Conservation (phyloP, 1,139 yeast species). For the Taphrina betulina region DNA sequence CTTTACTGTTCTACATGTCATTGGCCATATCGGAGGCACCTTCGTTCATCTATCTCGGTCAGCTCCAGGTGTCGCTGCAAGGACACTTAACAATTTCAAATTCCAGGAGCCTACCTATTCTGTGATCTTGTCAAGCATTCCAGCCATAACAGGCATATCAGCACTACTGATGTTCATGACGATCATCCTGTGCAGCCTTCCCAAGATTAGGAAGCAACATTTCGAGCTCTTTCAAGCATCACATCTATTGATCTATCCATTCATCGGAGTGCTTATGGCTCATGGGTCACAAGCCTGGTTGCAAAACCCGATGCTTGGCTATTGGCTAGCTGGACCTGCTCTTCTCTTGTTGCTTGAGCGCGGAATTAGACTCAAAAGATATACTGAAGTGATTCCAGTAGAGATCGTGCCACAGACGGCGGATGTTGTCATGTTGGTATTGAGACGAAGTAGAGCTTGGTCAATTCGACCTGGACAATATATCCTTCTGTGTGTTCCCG, state of each 20-base stretch:
- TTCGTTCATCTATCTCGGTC: constrained; percentile 6
- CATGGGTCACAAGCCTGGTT: constrained; percentile 15
- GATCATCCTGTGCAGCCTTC: constrained; percentile 2
- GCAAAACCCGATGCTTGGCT: constrained; percentile 21
- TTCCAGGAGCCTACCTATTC: constrained; percentile 3
- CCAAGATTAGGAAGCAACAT: background rate
- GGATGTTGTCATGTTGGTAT: background rate
- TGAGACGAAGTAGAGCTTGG: background rate
- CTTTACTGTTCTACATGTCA: constrained; percentile 1
- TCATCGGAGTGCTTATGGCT: constrained; percentile 18
- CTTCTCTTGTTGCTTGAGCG: constrained; percentile 11
- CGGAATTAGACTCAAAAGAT: background rate
- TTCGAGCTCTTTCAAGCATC: constrained; percentile 13
- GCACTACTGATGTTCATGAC: background rate
- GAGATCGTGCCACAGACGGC: background rate
- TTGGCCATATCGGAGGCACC: constrained; percentile 19
- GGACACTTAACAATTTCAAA: background rate
- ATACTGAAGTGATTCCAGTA: background rate
- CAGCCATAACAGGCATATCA: constrained; percentile 15
- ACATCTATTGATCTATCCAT: constrained; percentile 11
- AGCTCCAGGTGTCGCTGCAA: background rate
- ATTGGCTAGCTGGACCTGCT: constrained; percentile 18
- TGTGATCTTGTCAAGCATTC: background rate
- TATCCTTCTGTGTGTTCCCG: constrained; percentile 10
- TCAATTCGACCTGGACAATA: constrained; percentile 11